Conservation (phyloP, 352 stramenopile genomes). For the Globisporangium acanthophoron region DNA sequence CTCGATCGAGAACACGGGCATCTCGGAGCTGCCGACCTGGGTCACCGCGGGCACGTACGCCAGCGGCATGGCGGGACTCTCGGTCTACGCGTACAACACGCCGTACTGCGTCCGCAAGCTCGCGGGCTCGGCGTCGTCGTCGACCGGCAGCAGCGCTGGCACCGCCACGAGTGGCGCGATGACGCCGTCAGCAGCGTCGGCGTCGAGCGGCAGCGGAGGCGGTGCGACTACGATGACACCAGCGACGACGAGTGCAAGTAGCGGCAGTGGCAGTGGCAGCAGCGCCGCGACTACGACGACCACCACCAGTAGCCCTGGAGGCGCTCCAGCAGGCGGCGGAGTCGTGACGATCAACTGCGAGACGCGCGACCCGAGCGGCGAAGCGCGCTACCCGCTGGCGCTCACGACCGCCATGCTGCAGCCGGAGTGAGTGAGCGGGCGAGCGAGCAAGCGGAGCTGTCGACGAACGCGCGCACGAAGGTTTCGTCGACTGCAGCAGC, state of each 20-base stretch:
- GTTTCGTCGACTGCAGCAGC: too few relatives aligned
- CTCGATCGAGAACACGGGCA: conserved; percentile 26
- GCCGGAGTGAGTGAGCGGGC: neutral
- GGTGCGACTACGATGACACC: neutral
- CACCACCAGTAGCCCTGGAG: neutral
- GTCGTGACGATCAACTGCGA: conserved; percentile 16
- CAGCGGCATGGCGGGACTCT: neutral
- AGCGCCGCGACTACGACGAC: neutral
- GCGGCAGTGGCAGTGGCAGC: neutral
- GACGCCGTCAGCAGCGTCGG: neutral
- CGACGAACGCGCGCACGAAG: neutral
- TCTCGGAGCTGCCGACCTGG: conserved; percentile 15
- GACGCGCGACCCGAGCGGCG: conserved; percentile 20
- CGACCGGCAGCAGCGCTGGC: neutral
- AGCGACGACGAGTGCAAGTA: neutral
- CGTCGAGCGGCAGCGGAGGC: neutral
- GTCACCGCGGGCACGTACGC: conserved; percentile 1
- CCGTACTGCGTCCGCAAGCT: conserved; percentile 20
- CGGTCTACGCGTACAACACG: conserved; percentile 28
- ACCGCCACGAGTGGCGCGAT: neutral
- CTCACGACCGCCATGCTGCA: conserved; percentile 17
- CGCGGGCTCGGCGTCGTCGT: neutral
- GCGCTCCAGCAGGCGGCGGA: neutral
- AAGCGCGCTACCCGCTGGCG: conserved; percentile 21
- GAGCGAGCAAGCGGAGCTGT: neutral